A percentile compares a stretch with the other conserved stretches of the same genome.
Evolutionary conservation across 164 flowering plant species (phyloP).

Genomic region (Liquidambar formosana): DNA sequence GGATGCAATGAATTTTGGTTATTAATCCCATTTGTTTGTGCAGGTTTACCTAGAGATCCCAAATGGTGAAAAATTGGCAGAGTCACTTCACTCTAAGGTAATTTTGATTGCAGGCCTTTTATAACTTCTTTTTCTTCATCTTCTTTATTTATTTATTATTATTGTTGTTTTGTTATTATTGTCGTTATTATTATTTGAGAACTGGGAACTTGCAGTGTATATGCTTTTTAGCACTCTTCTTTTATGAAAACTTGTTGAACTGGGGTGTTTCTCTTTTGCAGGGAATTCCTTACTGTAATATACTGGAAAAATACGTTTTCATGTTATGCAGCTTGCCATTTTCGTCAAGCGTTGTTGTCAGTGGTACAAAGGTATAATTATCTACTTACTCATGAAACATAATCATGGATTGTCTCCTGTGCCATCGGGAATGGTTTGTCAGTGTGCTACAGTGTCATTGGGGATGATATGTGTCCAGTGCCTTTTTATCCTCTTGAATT

Average conservation of each 20-base stretch:
- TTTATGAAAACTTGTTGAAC: slow-evolving; percentile 1
- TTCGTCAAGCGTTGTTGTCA: slow-evolving; percentile 69
- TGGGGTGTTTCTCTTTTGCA: slow-evolving; percentile 31
- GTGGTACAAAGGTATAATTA: slow-evolving; percentile 75
- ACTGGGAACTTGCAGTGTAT: neutral
- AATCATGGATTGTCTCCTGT: neutral
- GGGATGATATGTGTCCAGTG: neutral
- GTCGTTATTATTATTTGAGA: neutral
- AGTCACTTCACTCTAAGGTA: slow-evolving; percentile 77
- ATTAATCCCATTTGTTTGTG: slow-evolving; percentile 7
- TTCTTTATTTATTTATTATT: neutral
- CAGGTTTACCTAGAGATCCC: slow-evolving; percentile 84
- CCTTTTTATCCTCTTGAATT: neutral
- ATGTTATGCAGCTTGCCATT: slow-evolving; percentile 18
- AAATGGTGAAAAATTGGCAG: slow-evolving; percentile 74
- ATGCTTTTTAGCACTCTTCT: neutral
- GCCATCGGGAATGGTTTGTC: neutral
- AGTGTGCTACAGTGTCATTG: neutral
- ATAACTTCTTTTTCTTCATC: neutral
- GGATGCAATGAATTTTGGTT: neutral
- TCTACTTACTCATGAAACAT: neutral
- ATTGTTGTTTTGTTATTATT: neutral
- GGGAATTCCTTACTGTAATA: slow-evolving; percentile 83
- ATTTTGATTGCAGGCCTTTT: slow-evolving; percentile 2
- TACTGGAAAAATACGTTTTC: slow-evolving; percentile 19